These are phyloP conservation scores for Amanita rimosa DNA, from an alignment of 768 basidiomycete species.

Conservation along the genomic window DNA sequence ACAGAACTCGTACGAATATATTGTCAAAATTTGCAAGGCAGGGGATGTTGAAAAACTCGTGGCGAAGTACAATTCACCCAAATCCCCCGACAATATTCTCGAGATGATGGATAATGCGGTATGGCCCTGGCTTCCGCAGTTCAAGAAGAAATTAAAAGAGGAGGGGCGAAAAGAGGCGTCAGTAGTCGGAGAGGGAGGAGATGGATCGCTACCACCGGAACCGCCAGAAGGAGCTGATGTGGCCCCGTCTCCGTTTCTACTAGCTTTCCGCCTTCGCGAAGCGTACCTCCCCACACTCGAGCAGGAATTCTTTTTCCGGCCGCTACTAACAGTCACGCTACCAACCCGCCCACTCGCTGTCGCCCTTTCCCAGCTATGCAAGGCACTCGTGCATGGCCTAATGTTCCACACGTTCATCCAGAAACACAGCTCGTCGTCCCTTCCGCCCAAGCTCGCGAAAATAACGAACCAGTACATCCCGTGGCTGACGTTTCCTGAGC, in stretches of 20 bases:
- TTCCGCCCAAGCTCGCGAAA: neutral
- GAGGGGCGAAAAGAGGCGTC: too few relatives aligned
- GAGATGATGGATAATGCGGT: neutral
- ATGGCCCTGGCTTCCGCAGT: neutral
- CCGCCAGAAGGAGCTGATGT: neutral
- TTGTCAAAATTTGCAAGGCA: neutral
- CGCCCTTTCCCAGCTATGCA: conserved; percentile 21
- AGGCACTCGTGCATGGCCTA: conserved; percentile 19
- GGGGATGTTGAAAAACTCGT: neutral
- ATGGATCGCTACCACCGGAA: neutral
- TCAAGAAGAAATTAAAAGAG: neutral
- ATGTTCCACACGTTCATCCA: conserved; percentile 20
- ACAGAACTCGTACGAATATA: neutral
- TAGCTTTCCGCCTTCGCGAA: conserved; percentile 10
- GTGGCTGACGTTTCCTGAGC: neutral
- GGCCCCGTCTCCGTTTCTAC: too few relatives aligned
- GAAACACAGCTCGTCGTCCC: neutral
- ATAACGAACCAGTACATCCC: neutral
- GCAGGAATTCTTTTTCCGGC: conserved; percentile 25
- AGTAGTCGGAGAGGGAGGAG: neutral
- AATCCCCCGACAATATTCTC: neutral
- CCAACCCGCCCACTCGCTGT: conserved; percentile 30
- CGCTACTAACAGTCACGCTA: conserved; percentile 26
- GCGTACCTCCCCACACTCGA: conserved; percentile 18
- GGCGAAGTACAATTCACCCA: neutral